Evolutionary conservation across 140 eudicot genomes (phyloP).

Genomic region (Anethum foeniculum): DNA sequence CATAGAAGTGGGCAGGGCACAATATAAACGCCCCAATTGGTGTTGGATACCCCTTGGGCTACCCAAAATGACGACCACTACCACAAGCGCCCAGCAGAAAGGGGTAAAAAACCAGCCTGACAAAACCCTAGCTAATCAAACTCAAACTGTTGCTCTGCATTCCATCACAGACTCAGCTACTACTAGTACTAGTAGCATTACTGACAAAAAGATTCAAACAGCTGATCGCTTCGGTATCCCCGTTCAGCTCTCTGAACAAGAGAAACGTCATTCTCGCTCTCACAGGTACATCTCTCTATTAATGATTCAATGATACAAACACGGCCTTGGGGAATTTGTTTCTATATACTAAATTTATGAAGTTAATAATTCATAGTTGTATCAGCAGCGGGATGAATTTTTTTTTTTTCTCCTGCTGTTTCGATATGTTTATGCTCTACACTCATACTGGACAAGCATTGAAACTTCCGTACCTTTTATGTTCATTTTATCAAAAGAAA

Average conservation of each 20-base stretch:
- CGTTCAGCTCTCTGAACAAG: slow-evolving; percentile 72
- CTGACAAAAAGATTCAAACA: slow-evolving; percentile 59
- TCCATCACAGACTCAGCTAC: not conserved
- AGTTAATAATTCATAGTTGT: no score
- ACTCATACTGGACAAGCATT: no score
- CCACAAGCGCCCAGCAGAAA: not conserved
- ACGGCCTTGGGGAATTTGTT: no score
- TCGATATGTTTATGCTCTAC: not conserved
- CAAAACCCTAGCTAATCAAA: not conserved
- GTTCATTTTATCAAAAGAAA: not conserved
- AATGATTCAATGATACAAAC: no score
- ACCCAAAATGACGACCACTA: not conserved
- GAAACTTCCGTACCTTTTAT: not conserved
- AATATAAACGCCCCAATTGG: no score
- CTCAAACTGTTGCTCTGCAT: not conserved
- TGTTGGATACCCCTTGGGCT: not conserved
- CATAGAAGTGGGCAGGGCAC: no score
- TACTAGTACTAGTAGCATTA: not conserved
- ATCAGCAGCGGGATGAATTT: no score
- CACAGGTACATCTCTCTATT: slow-evolving; percentile 35
- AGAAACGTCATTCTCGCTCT: slow-evolving; percentile 80
- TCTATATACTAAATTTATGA: no score
- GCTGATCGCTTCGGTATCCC: slow-evolving; percentile 95
- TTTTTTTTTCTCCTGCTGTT: not conserved
- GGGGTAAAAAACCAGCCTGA: not conserved